Conservation (phyloP, 495 filamentous ascomycete genomes). For the Cercophora newfieldiana region DNA sequence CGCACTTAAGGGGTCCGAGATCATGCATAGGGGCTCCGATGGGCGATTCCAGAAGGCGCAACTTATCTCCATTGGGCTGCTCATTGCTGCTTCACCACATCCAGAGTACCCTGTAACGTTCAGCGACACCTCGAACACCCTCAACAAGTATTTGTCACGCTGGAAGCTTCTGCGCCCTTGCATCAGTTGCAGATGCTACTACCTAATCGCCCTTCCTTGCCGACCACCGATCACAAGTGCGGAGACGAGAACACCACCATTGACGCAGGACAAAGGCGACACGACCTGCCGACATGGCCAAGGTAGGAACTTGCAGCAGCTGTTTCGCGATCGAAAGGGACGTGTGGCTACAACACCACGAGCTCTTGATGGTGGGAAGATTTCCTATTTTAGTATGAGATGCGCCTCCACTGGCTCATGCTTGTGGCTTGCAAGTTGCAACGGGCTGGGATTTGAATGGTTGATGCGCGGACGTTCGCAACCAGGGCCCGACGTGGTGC, state of each 20-base stretch:
- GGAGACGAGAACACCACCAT: background rate
- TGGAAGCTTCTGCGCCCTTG: background rate
- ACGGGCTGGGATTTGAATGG: background rate
- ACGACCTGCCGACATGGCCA: background rate
- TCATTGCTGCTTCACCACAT: too few relatives aligned
- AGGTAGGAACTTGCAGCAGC: slow-evolving; percentile 4
- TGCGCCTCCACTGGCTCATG: background rate
- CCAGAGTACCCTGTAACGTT: too few relatives aligned
- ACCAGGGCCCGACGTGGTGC: background rate
- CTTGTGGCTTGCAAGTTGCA: background rate
- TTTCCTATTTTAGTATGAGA: background rate
- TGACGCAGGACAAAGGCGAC: background rate
- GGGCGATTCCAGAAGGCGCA: too few relatives aligned
- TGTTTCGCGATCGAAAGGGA: too few relatives aligned
- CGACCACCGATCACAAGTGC: background rate
- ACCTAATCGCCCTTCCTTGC: background rate
- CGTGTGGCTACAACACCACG: too few relatives aligned
- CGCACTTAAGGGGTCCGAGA: background rate
- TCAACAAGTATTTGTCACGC: background rate
- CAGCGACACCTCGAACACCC: background rate
- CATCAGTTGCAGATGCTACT: background rate
- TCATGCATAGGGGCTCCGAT: background rate
- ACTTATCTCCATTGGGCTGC: background rate
- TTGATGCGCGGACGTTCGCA: background rate
- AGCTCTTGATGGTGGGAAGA: background rate